Base-by-base conservation (phyloP, 176 grass and related monocot species). In the Carex cristatella region DNA sequence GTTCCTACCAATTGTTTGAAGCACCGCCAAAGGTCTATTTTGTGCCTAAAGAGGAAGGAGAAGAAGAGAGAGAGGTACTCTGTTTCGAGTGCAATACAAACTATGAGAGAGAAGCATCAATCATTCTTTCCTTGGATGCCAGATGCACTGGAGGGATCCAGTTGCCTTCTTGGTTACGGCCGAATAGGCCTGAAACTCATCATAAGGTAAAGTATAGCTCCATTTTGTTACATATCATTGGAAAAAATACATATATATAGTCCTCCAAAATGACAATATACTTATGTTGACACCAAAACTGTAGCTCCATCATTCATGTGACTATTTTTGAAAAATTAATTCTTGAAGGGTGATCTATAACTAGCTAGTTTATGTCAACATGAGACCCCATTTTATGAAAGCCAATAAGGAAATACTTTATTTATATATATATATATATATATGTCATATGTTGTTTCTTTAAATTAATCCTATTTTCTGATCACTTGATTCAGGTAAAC, bases 101-200 rank as follows among this genome's bases (percentile, higher is more conserved):
- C 79, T 98, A 91, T 88, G 91, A 94, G 89, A 84, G 75, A 66
- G 95, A 98, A 86, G 91, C 92, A 58, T 91, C 89, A 44, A 80
- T 76, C 69, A 86, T 76, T n/a, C 88, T 87, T 62, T 78, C 59
- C 9, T 60, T 65, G 1, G 89, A 91, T 74, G 66, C 75, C 10
- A 53, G 86, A 61, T 53, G 61, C 74, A 10, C 67, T 60, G 49
- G 58, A 6, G 86, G 90, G 66, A 80, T 73, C 58, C 81, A 64
- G 51, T 83, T 94, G 79, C 88, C 92, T 2, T 18, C 7, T 31
- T 93, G 95, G 92, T 62, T 98, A 64, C 79, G 87, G 44, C 84
- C 82, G 12, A 86, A 83, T 62, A 88, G 55, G 18, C 71, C 86
- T 10, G 67, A 86, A 42, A 27, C 64, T 7, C 79, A 37, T 37